These are phyloP conservation scores for Eutrema salsugineum DNA, from an alignment of 441 rosid genomes.

Conservation along the genomic window DNA sequence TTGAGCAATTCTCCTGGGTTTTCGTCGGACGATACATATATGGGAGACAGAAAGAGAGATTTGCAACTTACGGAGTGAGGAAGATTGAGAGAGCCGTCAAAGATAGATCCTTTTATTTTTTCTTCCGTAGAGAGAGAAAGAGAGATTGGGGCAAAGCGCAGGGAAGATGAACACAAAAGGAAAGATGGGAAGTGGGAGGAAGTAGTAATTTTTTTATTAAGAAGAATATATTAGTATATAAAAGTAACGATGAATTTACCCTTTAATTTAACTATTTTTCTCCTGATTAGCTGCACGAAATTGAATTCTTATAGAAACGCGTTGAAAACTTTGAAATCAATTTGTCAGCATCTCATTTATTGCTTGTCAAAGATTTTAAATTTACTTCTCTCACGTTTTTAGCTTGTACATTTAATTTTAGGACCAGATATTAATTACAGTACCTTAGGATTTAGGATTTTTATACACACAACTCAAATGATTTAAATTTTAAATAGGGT, in stretches of 20 bases:
- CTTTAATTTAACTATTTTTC: constrained; percentile 12
- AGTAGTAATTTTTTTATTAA: constrained; percentile 22
- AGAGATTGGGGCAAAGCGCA: constrained; percentile 16
- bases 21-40: not conserved
- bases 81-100: constrained; percentile 18
- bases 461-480: too few relatives aligned
- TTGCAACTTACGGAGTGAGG: constrained; percentile 40
- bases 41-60: constrained; percentile 16
- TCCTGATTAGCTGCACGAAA: constrained; percentile 29
- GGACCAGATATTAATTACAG: too few relatives aligned
- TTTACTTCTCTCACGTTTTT: constrained; percentile 3
- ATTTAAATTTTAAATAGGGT: not conserved
- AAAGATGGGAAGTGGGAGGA: constrained; percentile 22
- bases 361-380: constrained; percentile 6
- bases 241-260: constrained; percentile 11
- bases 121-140: constrained; percentile 10
- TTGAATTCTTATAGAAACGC: constrained; percentile 23
- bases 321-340: constrained; percentile 29
- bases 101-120: constrained; percentile 9
- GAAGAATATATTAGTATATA: not conserved
- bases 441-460: not conserved
- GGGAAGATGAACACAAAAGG: constrained; percentile 24
- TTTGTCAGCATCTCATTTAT: constrained; percentile 19
- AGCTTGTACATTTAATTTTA: not conserved
- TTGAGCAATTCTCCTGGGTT: constrained; percentile 10